Evolutionary conservation across 192 early-diverging fungal genomes (phyloP).

Genomic region (Coemansia sp.): DNA sequence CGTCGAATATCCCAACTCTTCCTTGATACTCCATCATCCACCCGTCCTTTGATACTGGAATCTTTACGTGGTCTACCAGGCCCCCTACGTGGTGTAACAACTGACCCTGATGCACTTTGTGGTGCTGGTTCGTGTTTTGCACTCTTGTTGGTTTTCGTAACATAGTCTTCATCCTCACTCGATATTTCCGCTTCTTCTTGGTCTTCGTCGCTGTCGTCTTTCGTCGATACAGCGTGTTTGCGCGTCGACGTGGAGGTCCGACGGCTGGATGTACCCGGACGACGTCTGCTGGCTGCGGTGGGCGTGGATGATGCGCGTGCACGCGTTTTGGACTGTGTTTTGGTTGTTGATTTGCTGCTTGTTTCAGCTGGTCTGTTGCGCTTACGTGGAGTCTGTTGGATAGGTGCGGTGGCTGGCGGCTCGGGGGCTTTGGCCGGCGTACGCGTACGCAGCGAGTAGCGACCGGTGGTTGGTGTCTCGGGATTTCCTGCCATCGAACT

Average conservation of each 20-base stretch:
- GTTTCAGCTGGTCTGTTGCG: constrained; percentile 15
- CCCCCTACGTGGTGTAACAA: constrained; percentile 8
- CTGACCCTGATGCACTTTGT: no score
- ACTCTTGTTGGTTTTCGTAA: neutral
- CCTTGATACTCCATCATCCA: constrained; percentile 8
- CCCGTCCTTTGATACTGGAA: neutral
- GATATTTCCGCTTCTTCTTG: constrained; percentile 18
- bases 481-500: neutral
- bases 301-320: neutral
- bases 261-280: neutral
- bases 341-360: constrained; percentile 1
- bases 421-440: constrained; percentile 27
- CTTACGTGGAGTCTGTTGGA: constrained; percentile 25
- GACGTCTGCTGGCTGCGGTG: neutral
- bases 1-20: constrained; percentile 25
- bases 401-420: neutral
- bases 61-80: constrained; percentile 40
- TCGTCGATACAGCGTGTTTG: neutral
- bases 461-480: constrained; percentile 11
- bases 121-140: neutral
- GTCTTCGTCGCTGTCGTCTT: neutral
- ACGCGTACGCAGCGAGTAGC: constrained; percentile 42
- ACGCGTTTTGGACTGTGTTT: constrained; percentile 4
- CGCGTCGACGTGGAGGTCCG: neutral
- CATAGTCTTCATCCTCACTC: constrained; percentile 31